A percentile compares a stretch with the other conserved stretches of the same genome.
phyloP scores from a whole-genome alignment of 305 asterid species.

The Solanum hybrid region DNA sequence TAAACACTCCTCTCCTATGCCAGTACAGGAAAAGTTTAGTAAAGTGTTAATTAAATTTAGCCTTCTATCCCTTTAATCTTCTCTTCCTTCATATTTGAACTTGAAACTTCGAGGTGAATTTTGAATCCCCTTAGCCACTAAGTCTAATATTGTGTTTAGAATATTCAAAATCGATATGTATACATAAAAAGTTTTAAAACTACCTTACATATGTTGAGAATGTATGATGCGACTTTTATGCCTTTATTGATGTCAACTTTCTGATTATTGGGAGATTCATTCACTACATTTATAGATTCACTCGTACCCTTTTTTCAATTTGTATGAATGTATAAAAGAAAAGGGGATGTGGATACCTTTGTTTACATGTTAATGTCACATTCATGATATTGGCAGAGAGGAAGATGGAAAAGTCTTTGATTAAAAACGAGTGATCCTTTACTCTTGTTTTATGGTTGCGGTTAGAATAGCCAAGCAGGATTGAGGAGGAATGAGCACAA shows the following conservation, averaged over 20 bases:
- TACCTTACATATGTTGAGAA: too few species aligned
- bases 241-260: not conserved
- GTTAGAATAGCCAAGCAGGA: not conserved
- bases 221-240: too few species aligned
- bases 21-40: not conserved
- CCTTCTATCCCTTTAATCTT: too few species aligned
- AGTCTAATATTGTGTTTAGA: too few species aligned
- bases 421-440: not conserved
- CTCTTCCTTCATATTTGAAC: too few species aligned
- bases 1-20: not conserved
- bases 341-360: not conserved
- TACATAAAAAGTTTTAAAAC: too few species aligned
- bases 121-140: too few species aligned
- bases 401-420: not conserved
- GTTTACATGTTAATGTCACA: not conserved
- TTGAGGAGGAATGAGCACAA: too few species aligned
- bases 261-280: not conserved
- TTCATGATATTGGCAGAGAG: too few species aligned
- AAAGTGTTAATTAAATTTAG: too few species aligned
- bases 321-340: not conserved
- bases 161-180: too few species aligned
- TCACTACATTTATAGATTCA: not conserved
- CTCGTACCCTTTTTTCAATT: not conserved
- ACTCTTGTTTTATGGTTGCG: not conserved
- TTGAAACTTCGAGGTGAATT: too few species aligned